Base-by-base conservation (phyloP, 805 yeast genomes). In the Suhomyces pyralidae region DNA sequence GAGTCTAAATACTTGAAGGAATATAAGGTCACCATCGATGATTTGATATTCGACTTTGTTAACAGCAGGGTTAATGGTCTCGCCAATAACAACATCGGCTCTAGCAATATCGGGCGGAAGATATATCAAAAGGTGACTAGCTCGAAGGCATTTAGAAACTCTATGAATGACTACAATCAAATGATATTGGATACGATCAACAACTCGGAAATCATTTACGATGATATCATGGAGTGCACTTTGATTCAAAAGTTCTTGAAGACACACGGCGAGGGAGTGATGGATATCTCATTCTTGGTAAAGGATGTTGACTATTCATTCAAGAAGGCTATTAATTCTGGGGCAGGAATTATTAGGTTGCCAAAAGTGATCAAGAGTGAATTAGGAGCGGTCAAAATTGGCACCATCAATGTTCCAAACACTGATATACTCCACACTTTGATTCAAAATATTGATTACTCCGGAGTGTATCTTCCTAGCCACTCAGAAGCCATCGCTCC, bases 251-350 rank as follows among this genome's bases (percentile, higher is more conserved):
- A 62, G 17, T 73, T 63, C 56, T 57, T 72, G 12, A 54, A 57
- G 10, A 53, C 59, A 5, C 96, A 90, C 65, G 93, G 96, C 1
- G 92, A 88, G 62, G 88, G 90, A 5, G 89, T 89, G n/a, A 82
- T 82, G 64, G 94, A 90, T 61, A 81, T 90, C 9, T 80, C 90
- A 0, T 85, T 89, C 59, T 63, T 62, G n/a, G 93, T 88, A 0
- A 70, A 67, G 4, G 72, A 84, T 58, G 81, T 81, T 10, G 76
- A 70, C 3, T 56, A 57, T 0, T 73, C 79, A 2, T 85, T 65
- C 55, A 55, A 64, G 0, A 67, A 68, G 38, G 88, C 93, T 0
- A 58, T 81, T 2, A 45, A 56, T 2, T 71, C 71, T 15, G 92
- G 92, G 0, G 92, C 86, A 1, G 61, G 61, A 28, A 55, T 74